A percentile compares a stretch with the other conserved stretches of the same genome.
Evolutionary conservation across 495 filamentous ascomycete species (phyloP).

Genomic region (Emericellopsis terricola): DNA sequence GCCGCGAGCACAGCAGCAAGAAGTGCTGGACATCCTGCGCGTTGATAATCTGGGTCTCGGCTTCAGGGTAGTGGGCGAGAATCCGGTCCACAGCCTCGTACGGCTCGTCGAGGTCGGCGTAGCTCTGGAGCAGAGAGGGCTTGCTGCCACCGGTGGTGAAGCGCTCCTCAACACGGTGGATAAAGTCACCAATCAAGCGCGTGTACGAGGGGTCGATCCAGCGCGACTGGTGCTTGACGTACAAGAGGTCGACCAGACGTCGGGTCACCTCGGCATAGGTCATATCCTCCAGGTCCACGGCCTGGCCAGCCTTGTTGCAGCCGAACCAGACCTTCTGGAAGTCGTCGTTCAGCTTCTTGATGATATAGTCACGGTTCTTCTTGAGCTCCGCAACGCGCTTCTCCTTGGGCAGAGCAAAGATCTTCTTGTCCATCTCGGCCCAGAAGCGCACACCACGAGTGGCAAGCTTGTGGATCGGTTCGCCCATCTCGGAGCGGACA

Average conservation of each 20-base stretch:
- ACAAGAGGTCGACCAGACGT: constrained; percentile 92
- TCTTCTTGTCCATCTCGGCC: constrained; percentile 95
- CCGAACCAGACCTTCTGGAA: constrained; percentile 99
- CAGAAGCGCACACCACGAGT: constrained; percentile 90
- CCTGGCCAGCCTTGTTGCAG: constrained; percentile 62
- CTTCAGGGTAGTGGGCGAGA: constrained; percentile 65
- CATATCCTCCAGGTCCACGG: constrained; percentile 95
- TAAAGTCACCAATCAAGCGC: constrained; percentile 79
- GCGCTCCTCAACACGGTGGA: constrained; percentile 86
- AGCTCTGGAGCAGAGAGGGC: constrained; percentile 67
- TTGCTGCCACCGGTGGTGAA: constrained; percentile 52
- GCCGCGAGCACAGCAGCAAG: constrained; percentile 77
- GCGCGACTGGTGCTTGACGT: constrained; percentile 77
- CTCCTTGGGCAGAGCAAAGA: constrained; percentile 89
- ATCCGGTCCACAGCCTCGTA: constrained; percentile 60
- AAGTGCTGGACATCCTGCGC: constrained; percentile 97
- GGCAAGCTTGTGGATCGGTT: constrained; percentile 95
- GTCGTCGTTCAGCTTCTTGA: constrained; percentile 92
- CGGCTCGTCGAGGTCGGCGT: constrained; percentile 71
- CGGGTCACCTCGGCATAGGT: constrained; percentile 85
- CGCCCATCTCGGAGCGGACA: constrained; percentile 96
- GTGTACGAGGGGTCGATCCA: constrained; percentile 86
- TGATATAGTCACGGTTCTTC: constrained; percentile 87
- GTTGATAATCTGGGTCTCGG: constrained; percentile 81
- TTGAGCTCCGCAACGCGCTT: constrained; percentile 84